phyloP scores from a whole-genome alignment of 257 asterid genomes.

The Plantago major region DNA sequence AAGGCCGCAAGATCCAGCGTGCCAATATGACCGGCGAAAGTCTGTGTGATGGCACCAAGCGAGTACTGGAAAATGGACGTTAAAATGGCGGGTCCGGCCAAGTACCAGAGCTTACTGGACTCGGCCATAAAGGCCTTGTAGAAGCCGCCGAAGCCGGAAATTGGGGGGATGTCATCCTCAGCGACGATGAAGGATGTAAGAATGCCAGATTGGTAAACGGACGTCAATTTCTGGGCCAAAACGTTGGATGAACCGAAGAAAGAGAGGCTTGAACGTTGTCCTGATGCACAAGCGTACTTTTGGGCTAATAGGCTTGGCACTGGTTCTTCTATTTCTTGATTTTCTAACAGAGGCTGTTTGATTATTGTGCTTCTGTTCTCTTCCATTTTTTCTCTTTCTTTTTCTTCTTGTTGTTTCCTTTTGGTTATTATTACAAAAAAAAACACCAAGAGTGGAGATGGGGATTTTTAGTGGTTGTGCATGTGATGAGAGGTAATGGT shows the following conservation, averaged over 20 bases:
- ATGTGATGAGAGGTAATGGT: too few relatives aligned
- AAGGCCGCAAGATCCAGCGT: slow-evolving; percentile 55
- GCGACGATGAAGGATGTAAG: slow-evolving; percentile 38
- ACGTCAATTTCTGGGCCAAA: slow-evolving; percentile 1
- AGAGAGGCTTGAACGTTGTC: slow-evolving; percentile 1
- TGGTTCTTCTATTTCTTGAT: neutral
- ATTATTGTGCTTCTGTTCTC: neutral
- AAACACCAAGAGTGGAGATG: too few relatives aligned
- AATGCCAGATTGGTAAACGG: neutral
- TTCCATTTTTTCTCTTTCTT: neutral
- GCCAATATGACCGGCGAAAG: slow-evolving; percentile 50
- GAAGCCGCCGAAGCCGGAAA: slow-evolving; percentile 25
- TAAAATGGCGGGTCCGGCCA: slow-evolving; percentile 48
- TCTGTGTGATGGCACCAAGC: slow-evolving; percentile 47
- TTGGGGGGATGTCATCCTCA: slow-evolving; percentile 36
- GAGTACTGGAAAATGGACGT: slow-evolving; percentile 41
- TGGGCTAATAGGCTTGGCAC: slow-evolving; percentile 3
- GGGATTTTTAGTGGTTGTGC: too few relatives aligned
- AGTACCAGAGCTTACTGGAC: slow-evolving; percentile 37
- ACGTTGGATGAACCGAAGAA: slow-evolving; percentile 7
- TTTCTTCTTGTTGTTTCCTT: too few relatives aligned
- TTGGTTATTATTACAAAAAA: too few relatives aligned
- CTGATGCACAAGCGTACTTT: neutral
- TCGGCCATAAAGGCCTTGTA: slow-evolving; percentile 28
- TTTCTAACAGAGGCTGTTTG: neutral